Evolutionary conservation across 768 basidiomycete species (phyloP).

Genomic region (Suillus paluster): DNA sequence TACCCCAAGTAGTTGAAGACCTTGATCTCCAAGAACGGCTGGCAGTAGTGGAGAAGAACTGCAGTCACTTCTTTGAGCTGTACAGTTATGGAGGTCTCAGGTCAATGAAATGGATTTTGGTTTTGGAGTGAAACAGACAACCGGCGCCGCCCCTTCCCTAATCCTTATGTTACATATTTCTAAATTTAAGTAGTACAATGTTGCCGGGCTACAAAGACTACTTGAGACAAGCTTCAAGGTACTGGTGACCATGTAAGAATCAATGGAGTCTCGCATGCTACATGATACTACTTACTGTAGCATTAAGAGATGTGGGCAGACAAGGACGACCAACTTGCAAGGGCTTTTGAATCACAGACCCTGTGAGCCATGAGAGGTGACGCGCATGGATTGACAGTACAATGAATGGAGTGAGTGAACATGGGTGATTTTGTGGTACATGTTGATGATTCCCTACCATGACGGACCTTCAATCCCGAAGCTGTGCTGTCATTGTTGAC

Average conservation of each 20-base stretch:
- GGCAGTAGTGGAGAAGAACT: too few relatives aligned
- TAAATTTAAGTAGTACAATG: too few relatives aligned
- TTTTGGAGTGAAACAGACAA: too few relatives aligned
- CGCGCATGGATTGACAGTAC: neutral
- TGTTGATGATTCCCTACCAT: neutral
- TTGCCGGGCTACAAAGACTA: too few relatives aligned
- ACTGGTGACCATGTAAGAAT: neutral
- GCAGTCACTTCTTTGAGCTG: too few relatives aligned
- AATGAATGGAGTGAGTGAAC: neutral
- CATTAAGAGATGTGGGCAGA: neutral
- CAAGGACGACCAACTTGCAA: neutral
- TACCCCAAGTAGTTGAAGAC: neutral
- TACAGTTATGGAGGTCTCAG: too few relatives aligned
- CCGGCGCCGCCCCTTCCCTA: too few relatives aligned
- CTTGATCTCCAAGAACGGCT: neutral
- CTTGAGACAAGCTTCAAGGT: neutral
- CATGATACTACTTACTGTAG: neutral
- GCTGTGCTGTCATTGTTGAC: neutral
- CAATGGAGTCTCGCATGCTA: neutral
- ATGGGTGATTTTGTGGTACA: neutral
- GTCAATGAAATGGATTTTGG: too few relatives aligned
- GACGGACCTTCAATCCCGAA: neutral
- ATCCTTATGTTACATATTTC: too few relatives aligned
- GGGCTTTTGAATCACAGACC: neutral
- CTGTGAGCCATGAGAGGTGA: neutral